Evolutionary conservation across 371 early-diverging fungal genomes (phyloP).

Genomic region (Mucor ambiguus): DNA sequence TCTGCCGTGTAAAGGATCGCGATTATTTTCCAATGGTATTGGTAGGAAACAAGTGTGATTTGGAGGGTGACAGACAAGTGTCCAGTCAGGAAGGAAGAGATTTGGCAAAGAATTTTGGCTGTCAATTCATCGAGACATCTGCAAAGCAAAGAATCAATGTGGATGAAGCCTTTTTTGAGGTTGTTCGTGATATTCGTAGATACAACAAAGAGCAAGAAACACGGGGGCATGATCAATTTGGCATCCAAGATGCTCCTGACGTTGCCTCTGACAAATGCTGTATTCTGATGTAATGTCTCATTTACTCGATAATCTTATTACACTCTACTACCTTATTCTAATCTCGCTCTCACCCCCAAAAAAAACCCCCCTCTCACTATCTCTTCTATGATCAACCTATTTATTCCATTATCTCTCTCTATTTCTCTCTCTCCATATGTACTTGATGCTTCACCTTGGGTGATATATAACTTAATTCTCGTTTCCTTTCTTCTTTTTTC

Average conservation of each 20-base stretch:
- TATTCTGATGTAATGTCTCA: constrained; percentile 30
- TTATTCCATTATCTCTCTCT: not conserved
- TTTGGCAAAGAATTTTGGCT: constrained; percentile 33
- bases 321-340: not conserved
- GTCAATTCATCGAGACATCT: constrained; percentile 78
- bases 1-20: constrained; percentile 80
- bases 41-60: constrained; percentile 98
- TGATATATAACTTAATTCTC: not conserved
- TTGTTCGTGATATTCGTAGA: constrained; percentile 76
- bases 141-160: constrained; percentile 90
- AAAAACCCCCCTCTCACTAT: not conserved
- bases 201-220: constrained; percentile 36
- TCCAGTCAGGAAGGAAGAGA: constrained; percentile 36
- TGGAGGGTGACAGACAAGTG: constrained; percentile 73
- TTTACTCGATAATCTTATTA: not conserved
- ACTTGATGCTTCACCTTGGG: not conserved
- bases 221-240: constrained; percentile 28
- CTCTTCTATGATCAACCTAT: not conserved
- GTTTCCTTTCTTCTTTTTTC: not conserved
- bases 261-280: constrained; percentile 36
- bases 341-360: not conserved
- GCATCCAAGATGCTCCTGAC: constrained; percentile 28
- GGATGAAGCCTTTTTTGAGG: constrained; percentile 86
- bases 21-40: constrained; percentile 87
- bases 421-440: not conserved